Evolutionary conservation across 2,329 filamentous ascomycete species (phyloP).

Genomic region (Colletotrichum costaricense): DNA sequence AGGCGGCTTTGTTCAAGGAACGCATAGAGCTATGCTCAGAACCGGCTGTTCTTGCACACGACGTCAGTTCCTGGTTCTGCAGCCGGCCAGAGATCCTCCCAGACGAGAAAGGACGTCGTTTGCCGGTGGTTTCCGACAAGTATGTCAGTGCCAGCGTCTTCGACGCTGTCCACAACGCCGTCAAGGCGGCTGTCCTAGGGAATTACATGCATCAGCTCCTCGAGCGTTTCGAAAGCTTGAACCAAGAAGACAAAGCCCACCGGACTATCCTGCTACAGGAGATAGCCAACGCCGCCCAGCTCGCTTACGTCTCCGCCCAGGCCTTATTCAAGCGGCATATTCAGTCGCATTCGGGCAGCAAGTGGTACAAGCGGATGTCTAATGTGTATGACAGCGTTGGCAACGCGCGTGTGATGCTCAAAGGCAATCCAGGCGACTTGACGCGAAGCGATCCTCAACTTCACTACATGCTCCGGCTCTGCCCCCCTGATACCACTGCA

Average conservation of each 20-base stretch:
- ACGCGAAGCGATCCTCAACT: conserved; percentile 51
- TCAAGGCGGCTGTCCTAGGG: conserved; percentile 53
- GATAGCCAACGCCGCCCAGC: conserved; percentile 55
- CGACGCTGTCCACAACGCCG: conserved; percentile 49
- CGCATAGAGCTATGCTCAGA: conserved; percentile 48
- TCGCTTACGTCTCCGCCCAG: conserved; percentile 54
- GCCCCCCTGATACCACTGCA: conserved; percentile 49
- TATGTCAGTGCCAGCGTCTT: conserved; percentile 55
- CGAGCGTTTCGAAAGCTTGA: conserved; percentile 41
- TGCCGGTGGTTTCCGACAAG: conserved; percentile 52
- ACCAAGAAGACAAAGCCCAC: conserved; percentile 42
- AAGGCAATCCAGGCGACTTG: conserved; percentile 52
- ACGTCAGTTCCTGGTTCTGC: conserved; percentile 51
- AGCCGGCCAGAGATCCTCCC: conserved; percentile 54
- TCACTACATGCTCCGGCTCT: conserved; percentile 57
- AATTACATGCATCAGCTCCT: conserved; percentile 52
- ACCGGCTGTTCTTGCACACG: conserved; percentile 45
- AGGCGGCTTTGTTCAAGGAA: conserved; percentile 47
- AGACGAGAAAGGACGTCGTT: conserved; percentile 55
- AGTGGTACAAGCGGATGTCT: conserved; percentile 55
- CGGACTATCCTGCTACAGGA: conserved; percentile 55
- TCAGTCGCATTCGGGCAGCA: conserved; percentile 46
- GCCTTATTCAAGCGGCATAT: conserved; percentile 53
- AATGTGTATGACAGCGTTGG: conserved; percentile 45
- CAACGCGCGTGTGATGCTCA: conserved; percentile 51